Conservation (phyloP, 768 basidiomycete genomes). For the Termitomyces sp. region DNA sequence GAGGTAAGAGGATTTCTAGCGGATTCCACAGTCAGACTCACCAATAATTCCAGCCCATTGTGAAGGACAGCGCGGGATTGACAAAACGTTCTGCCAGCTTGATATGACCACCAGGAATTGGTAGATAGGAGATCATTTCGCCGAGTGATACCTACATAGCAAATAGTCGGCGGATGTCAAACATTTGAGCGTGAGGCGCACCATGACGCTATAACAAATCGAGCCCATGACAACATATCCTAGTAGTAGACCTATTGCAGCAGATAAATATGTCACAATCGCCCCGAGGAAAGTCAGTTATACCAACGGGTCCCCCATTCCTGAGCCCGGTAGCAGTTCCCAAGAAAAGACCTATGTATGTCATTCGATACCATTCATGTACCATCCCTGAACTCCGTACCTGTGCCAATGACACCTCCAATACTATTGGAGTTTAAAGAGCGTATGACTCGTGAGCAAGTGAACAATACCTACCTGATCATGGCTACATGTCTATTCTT, state of each 20-base stretch:
- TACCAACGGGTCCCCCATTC: constrained; percentile 67
- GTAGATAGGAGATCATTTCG: constrained; percentile 75
- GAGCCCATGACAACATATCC: constrained; percentile 64
- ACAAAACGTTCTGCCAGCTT: constrained; percentile 79
- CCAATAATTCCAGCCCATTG: constrained; percentile 52
- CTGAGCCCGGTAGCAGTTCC: constrained; percentile 47
- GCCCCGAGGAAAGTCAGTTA: background rate
- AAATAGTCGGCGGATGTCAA: background rate
- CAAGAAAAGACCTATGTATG: constrained; percentile 37
- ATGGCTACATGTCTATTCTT: constrained; percentile 79
- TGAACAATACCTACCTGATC: constrained; percentile 45
- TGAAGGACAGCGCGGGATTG: constrained; percentile 62
- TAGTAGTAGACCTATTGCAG: constrained; percentile 48
- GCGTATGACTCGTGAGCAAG: background rate
- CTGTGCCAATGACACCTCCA: constrained; percentile 55
- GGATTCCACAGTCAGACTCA: constrained; percentile 4
- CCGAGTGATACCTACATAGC: constrained; percentile 54
- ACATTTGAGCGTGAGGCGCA: constrained; percentile 11
- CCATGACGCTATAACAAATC: constrained; percentile 72
- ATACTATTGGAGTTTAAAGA: constrained; percentile 33
- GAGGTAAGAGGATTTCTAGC: background rate
- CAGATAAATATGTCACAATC: background rate
- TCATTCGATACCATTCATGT: background rate
- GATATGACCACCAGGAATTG: constrained; percentile 77
- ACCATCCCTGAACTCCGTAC: constrained; percentile 26